Percentiles rank a stretch among this genome's conserved stretches.
Evolutionary conservation across 2,329 filamentous ascomycete genomes (phyloP).

Genomic region (Cladobotryum protrusum): DNA sequence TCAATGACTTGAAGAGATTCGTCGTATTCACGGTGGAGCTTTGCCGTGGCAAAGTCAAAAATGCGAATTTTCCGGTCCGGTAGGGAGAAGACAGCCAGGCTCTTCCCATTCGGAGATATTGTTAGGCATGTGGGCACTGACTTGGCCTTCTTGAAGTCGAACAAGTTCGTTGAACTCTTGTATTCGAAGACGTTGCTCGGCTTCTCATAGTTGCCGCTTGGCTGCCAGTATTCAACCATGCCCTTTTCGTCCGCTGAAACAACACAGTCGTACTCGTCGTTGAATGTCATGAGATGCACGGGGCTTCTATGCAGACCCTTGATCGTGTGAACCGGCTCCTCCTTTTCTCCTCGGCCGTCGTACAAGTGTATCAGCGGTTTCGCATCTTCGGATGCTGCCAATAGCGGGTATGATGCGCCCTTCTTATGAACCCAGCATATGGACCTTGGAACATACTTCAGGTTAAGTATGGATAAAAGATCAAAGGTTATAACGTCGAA

Average conservation of each 20-base stretch:
- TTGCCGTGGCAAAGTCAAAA: slow-evolving; percentile 86
- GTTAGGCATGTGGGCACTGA: slow-evolving; percentile 75
- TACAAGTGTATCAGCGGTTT: slow-evolving; percentile 74
- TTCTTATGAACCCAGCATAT: slow-evolving; percentile 89
- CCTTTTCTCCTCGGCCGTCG: slow-evolving; percentile 80
- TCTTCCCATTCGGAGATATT: slow-evolving; percentile 77
- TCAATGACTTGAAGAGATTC: slow-evolving; percentile 85
- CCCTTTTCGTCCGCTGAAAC: slow-evolving; percentile 82
- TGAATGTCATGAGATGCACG: slow-evolving; percentile 83
- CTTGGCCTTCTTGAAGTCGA: slow-evolving; percentile 96
- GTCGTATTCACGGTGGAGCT: slow-evolving; percentile 88
- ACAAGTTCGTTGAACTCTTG: slow-evolving; percentile 90
- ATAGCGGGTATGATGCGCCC: slow-evolving; percentile 77
- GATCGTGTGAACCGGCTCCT: slow-evolving; percentile 69
- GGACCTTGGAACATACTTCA: slow-evolving; percentile 68
- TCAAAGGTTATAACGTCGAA: slow-evolving; percentile 83
- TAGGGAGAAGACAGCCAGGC: slow-evolving; percentile 84
- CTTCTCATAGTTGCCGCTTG: slow-evolving; percentile 76
- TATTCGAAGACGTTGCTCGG: slow-evolving; percentile 86
- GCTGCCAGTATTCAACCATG: slow-evolving; percentile 96
- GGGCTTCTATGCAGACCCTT: slow-evolving; percentile 73
- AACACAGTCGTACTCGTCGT: slow-evolving; percentile 82
- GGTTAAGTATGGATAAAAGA: slow-evolving; percentile 71
- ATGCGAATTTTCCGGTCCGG: slow-evolving; percentile 89
- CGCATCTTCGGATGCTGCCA: slow-evolving; percentile 74